phyloP scores from a whole-genome alignment of 345 rosid species.

The Hibiscus mutabilis region DNA sequence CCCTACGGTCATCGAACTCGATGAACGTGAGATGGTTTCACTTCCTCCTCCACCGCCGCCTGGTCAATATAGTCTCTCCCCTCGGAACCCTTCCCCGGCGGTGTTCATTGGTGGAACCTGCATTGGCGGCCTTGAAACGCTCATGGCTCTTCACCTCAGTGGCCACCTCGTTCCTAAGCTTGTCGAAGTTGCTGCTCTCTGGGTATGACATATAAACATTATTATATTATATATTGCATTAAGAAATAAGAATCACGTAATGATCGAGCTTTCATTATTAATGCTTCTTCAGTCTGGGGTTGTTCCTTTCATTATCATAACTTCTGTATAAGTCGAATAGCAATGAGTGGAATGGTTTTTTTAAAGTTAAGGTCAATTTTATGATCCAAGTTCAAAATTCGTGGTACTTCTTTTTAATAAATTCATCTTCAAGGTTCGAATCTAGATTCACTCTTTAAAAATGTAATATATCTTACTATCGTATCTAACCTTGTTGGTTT shows the following conservation, averaged over 20 bases:
- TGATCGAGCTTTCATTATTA: background rate
- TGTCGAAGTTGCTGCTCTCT: conserved; percentile 75
- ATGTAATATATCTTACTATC: too few relatives aligned
- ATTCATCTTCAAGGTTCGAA: too few relatives aligned
- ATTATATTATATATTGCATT: background rate
- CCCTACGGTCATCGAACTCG: conserved; percentile 88
- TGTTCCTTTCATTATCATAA: background rate
- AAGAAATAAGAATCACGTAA: background rate
- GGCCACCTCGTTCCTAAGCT: conserved; percentile 85
- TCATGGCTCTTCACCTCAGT: conserved; percentile 80
- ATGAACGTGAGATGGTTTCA: conserved; percentile 74
- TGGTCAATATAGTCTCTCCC: conserved; percentile 11
- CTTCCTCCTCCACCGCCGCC: conserved; percentile 29
- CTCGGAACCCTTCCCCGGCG: conserved; percentile 35
- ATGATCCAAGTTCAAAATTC: too few relatives aligned
- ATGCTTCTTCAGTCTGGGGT: background rate
- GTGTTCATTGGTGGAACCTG: conserved; percentile 77
- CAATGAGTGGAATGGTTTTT: too few relatives aligned
- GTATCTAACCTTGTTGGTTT: too few relatives aligned
- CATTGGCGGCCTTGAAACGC: conserved; percentile 88
- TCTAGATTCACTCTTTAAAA: too few relatives aligned
- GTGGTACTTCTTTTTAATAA: too few relatives aligned
- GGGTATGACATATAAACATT: conserved; percentile 40
- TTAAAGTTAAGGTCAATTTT: too few relatives aligned
- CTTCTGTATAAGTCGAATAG: background rate